phyloP scores from a whole-genome alignment of 1,284 basidiomycete species.

The Psilocybe mexicana region DNA sequence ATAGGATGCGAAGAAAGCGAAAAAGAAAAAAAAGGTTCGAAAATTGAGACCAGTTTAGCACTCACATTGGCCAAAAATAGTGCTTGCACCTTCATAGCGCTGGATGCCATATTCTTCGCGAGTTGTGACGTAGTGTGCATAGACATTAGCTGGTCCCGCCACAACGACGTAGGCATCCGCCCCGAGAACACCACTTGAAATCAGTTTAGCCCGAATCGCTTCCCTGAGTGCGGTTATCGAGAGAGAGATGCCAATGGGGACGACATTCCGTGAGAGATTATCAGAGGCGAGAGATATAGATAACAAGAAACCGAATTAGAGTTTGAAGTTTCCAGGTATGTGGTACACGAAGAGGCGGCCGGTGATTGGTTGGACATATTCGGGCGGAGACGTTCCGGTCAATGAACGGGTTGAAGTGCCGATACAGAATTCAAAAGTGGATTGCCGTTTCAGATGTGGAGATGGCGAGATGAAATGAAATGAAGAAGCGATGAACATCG shows the following conservation, averaged over 20 bases:
- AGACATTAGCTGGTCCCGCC: conserved; percentile 81
- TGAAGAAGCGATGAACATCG: conserved; percentile 12
- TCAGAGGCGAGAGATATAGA: not conserved
- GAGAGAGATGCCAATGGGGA: conserved; percentile 4
- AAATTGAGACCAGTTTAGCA: conserved; percentile 15
- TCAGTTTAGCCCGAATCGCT: conserved; percentile 60
- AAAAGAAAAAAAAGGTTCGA: not conserved
- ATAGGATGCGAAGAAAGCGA: not conserved
- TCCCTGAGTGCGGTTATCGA: conserved; percentile 29
- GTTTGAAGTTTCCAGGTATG: conserved; percentile 1
- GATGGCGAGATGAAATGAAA: conserved; percentile 11
- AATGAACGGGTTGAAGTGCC: conserved; percentile 1
- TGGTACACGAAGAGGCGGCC: not conserved
- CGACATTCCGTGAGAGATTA: conserved; percentile 20
- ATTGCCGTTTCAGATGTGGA: conserved; percentile 5
- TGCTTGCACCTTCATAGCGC: conserved; percentile 82
- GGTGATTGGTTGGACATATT: not conserved
- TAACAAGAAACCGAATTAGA: conserved; percentile 5
- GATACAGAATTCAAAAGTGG: not conserved
- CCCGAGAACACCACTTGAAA: conserved; percentile 58
- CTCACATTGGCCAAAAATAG: conserved; percentile 75
- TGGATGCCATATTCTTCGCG: conserved; percentile 76
- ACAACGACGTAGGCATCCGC: conserved; percentile 67
- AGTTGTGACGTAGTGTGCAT: conserved; percentile 76
- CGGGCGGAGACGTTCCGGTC: no score